These are phyloP conservation scores for Trametes maxima DNA, from an alignment of 768 basidiomycete species.

Conservation along the genomic window DNA sequence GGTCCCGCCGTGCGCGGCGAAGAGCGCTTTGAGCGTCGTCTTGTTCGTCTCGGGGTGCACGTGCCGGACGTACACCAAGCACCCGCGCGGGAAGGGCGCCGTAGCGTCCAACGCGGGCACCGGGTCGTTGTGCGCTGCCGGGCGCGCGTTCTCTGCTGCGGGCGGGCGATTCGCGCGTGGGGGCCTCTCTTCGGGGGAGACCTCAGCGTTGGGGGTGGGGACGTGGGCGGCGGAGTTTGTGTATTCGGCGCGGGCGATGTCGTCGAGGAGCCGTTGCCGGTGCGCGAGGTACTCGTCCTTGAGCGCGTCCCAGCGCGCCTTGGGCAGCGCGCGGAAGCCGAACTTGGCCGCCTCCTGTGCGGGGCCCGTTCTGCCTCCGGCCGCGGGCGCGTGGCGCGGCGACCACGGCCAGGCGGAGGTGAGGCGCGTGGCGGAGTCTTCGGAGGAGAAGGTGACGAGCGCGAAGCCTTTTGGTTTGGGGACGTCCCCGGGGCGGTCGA, in stretches of 20 bases:
- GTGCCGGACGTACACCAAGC: conserved; percentile 72
- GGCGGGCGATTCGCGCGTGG: neutral
- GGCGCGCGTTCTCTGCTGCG: neutral
- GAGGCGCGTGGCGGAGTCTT: conserved; percentile 45
- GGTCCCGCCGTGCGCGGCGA: conserved; percentile 49
- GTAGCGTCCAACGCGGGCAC: conserved; percentile 3
- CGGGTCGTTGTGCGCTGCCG: too few species aligned
- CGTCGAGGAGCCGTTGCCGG: conserved; percentile 54
- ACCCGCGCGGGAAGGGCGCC: conserved; percentile 58
- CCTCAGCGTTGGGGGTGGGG: neutral
- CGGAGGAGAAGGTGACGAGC: conserved; percentile 55
- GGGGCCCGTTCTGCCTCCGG: neutral
- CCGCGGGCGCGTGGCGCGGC: conserved; percentile 14
- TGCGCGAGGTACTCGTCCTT: conserved; percentile 72
- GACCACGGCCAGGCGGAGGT: conserved; percentile 67
- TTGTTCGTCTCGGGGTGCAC: conserved; percentile 79
- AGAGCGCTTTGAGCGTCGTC: conserved; percentile 68
- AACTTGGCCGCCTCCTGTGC: conserved; percentile 52
- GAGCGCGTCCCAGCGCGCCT: conserved; percentile 61
- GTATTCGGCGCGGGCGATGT: conserved; percentile 35
- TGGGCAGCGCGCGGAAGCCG: conserved; percentile 61
- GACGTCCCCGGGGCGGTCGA: conserved; percentile 54
- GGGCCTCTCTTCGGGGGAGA: too few species aligned
- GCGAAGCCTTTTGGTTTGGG: conserved; percentile 78
- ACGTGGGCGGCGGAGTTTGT: too few species aligned